phyloP scores from a whole-genome alignment of 805 yeast genomes.

The Tetrapisispora taiwanensis region DNA sequence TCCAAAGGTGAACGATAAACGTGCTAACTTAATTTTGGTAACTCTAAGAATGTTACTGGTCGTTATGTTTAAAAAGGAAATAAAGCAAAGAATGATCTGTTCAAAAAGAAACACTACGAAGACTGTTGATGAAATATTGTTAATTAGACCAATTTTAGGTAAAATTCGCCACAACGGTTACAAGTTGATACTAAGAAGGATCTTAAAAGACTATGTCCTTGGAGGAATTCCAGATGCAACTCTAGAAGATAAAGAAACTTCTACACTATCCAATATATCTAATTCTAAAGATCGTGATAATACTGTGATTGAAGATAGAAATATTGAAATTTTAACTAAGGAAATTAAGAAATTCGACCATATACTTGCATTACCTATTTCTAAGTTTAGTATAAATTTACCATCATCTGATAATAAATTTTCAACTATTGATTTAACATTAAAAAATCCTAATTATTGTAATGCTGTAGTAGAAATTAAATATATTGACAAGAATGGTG shows the following conservation, averaged over 20 bases:
- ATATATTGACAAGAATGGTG: conserved; percentile 7
- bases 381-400: conserved; percentile 13
- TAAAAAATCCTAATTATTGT: conserved; percentile 27
- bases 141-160: conserved; percentile 27
- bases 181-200: conserved; percentile 18
- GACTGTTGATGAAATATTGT: conserved; percentile 13
- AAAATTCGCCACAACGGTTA: conserved; percentile 27
- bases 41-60: conserved; percentile 30
- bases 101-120: conserved; percentile 3
- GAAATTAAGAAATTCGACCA: conserved; percentile 20
- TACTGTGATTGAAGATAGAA: conserved; percentile 8
- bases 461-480: conserved; percentile 20
- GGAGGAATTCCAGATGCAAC: conserved; percentile 14
- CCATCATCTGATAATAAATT: conserved; percentile 7
- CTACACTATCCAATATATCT: background rate
- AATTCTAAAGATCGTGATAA: background rate
- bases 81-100: conserved; percentile 19
- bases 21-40: conserved; percentile 29
- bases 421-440: conserved; percentile 7
- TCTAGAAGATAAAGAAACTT: conserved; percentile 1
- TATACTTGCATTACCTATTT: conserved; percentile 15
- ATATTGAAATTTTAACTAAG: conserved; percentile 15
- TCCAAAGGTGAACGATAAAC: conserved; percentile 33
- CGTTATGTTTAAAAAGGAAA: conserved; percentile 32
- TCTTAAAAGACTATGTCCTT: conserved; percentile 19